These are phyloP conservation scores for Aeminium ludgeri DNA, from an alignment of 495 filamentous ascomycete species.

Conservation along the genomic window DNA sequence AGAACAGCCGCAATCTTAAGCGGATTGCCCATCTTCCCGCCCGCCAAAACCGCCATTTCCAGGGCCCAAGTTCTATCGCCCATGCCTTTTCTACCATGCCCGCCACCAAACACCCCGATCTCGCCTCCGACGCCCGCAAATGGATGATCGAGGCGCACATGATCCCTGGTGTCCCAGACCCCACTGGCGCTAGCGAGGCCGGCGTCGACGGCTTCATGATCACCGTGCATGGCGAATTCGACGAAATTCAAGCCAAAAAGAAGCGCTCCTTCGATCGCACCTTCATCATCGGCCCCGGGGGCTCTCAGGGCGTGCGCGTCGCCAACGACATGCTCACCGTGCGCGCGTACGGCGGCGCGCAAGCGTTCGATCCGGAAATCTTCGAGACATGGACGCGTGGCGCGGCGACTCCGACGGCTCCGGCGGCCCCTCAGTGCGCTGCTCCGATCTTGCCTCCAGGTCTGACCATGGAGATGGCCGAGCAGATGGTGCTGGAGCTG, in stretches of 20 bases:
- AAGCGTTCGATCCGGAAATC: slow-evolving; percentile 39
- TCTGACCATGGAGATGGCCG: slow-evolving; percentile 18
- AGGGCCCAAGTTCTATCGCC: no score
- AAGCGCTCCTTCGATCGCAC: slow-evolving; percentile 70
- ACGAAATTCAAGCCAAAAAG: slow-evolving; percentile 46
- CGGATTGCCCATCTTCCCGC: slow-evolving; percentile 43
- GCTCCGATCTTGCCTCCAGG: slow-evolving; percentile 8
- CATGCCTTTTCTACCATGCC: slow-evolving; percentile 55
- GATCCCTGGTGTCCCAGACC: slow-evolving; percentile 54
- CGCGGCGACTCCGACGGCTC: slow-evolving; percentile 13
- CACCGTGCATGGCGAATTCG: slow-evolving; percentile 65
- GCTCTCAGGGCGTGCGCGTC: slow-evolving; percentile 49
- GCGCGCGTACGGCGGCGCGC: slow-evolving; percentile 44
- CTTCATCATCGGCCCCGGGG: slow-evolving; percentile 67
- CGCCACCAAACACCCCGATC: slow-evolving; percentile 54
- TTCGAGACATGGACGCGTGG: slow-evolving; percentile 8
- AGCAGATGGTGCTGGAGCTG: slow-evolving; percentile 47
- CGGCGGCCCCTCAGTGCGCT: background rate
- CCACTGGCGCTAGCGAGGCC: slow-evolving; percentile 39
- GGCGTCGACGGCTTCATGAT: slow-evolving; percentile 67
- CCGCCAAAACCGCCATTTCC: slow-evolving; percentile 46
- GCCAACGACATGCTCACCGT: slow-evolving; percentile 64
- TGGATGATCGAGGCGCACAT: slow-evolving; percentile 75
- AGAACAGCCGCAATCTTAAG: slow-evolving; percentile 62
- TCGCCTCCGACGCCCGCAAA: slow-evolving; percentile 40